Conservation (phyloP, 164 flowering plant species). For the Cinnamomum chago region DNA sequence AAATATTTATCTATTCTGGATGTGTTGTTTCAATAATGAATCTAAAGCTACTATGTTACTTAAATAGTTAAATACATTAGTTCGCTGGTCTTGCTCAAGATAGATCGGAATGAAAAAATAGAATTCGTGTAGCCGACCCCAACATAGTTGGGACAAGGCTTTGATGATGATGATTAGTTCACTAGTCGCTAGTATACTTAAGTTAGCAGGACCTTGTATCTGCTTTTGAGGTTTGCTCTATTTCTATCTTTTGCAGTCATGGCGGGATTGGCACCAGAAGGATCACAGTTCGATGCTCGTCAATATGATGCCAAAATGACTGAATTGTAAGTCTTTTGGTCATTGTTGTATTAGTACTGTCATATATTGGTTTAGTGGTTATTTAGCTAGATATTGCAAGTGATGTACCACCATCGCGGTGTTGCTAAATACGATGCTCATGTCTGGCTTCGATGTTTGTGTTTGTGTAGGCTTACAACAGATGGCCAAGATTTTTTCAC, state of each 20-base stretch:
- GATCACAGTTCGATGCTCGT: constrained; percentile 53
- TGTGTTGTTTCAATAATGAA: too few relatives aligned
- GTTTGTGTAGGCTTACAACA: constrained; percentile 27
- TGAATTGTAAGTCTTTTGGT: constrained; percentile 33
- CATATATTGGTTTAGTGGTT: background rate
- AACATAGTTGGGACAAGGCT: too few relatives aligned
- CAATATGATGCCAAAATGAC: constrained; percentile 62
- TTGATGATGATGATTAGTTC: too few relatives aligned
- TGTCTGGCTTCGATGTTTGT: constrained; percentile 8
- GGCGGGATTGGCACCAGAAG: constrained; percentile 33
- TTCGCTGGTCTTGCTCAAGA: too few relatives aligned
- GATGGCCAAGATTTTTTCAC: constrained; percentile 59
- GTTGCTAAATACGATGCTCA: background rate
- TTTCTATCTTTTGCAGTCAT: constrained; percentile 14
- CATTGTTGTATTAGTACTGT: background rate
- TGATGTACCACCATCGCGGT: background rate
- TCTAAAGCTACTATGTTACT: too few relatives aligned
- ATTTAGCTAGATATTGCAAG: background rate
- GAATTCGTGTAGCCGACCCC: too few relatives aligned
- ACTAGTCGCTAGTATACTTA: too few relatives aligned
- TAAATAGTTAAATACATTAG: too few relatives aligned
- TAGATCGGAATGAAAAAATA: too few relatives aligned
- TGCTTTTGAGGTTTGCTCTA: background rate
- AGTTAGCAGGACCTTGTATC: background rate
- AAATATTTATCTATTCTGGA: too few relatives aligned